phyloP scores from a whole-genome alignment of 768 basidiomycete genomes.

The Leccinum subgranulosum region DNA sequence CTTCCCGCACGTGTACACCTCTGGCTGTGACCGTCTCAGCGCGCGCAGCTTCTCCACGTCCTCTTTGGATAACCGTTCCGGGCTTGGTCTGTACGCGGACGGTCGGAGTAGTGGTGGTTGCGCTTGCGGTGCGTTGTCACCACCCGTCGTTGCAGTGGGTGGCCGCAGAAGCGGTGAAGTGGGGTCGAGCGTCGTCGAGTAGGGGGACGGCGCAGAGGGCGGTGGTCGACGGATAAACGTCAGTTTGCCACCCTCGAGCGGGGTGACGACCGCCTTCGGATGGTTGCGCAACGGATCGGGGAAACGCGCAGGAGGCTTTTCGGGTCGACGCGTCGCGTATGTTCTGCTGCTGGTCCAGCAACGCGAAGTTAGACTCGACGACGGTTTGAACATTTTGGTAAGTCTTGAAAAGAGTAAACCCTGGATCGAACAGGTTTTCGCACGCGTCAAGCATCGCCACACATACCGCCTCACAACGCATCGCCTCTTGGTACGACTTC shows the following conservation, averaged over 20 bases:
- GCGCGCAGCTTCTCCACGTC: constrained; percentile 53
- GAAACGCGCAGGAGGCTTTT: constrained; percentile 49
- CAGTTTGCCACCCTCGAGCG: constrained; percentile 50
- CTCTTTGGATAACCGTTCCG: constrained; percentile 47
- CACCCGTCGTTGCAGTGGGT: constrained; percentile 4
- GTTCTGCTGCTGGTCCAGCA: constrained; percentile 23
- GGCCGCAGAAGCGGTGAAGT: constrained; percentile 66
- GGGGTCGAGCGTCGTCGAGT: constrained; percentile 66
- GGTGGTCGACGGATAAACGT: constrained; percentile 88
- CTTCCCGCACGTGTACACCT: constrained; percentile 54
- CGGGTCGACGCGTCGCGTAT: constrained; percentile 41
- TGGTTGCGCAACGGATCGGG: constrained; percentile 57
- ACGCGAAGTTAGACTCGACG: not conserved
- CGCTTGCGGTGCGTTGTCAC: constrained; percentile 19
- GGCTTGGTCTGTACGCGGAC: constrained; percentile 31
- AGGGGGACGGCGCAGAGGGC: constrained; percentile 69
- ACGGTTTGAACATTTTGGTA: constrained; percentile 18
- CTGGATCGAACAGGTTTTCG: not conserved
- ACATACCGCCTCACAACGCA: constrained; percentile 2
- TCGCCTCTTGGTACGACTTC: not conserved
- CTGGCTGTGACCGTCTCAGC: constrained; percentile 57
- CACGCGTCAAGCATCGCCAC: not conserved
- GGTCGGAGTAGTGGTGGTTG: constrained; percentile 51
- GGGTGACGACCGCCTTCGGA: constrained; percentile 48
- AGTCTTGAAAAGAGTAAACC: too few relatives aligned